These are phyloP conservation scores for Solanum sitiens DNA, from an alignment of 257 asterid genomes.

Conservation along the genomic window DNA sequence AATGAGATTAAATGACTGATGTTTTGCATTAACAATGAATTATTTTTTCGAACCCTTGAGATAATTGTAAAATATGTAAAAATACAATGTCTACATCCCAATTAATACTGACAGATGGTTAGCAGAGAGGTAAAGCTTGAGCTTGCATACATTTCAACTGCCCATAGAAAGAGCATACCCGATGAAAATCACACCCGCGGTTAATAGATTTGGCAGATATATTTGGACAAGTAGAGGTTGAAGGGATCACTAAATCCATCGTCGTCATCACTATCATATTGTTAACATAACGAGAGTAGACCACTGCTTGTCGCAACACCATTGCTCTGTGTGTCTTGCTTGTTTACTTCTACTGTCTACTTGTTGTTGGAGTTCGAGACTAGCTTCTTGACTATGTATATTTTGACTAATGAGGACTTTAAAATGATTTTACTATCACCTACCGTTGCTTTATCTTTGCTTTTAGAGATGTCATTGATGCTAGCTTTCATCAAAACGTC, in stretches of 20 bases:
- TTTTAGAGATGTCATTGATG: constrained; percentile 14
- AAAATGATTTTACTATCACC: constrained; percentile 1
- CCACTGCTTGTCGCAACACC: constrained; percentile 7
- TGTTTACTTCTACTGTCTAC: background rate
- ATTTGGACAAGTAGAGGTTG: background rate
- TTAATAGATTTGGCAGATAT: background rate
- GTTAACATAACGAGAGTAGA: constrained; percentile 41
- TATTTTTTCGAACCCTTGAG: too few species aligned
- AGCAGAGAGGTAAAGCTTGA: background rate
- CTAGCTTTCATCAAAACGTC: constrained; percentile 22
- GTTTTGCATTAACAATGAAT: too few species aligned
- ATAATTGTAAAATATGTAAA: too few species aligned
- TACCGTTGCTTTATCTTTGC: constrained; percentile 8
- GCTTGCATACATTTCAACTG: background rate
- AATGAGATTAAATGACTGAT: too few species aligned
- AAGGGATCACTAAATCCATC: background rate
- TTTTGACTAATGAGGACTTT: constrained; percentile 21
- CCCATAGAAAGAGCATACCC: background rate
- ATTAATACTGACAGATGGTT: background rate
- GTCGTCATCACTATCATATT: constrained; percentile 51
- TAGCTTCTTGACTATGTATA: constrained; percentile 42
- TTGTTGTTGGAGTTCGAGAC: constrained; percentile 2
- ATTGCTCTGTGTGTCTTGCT: constrained; percentile 2
- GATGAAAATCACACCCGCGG: background rate
- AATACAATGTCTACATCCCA: too few species aligned